phyloP scores from a whole-genome alignment of 1,139 yeast genomes.

The Saccharomyces pastorianus region DNA sequence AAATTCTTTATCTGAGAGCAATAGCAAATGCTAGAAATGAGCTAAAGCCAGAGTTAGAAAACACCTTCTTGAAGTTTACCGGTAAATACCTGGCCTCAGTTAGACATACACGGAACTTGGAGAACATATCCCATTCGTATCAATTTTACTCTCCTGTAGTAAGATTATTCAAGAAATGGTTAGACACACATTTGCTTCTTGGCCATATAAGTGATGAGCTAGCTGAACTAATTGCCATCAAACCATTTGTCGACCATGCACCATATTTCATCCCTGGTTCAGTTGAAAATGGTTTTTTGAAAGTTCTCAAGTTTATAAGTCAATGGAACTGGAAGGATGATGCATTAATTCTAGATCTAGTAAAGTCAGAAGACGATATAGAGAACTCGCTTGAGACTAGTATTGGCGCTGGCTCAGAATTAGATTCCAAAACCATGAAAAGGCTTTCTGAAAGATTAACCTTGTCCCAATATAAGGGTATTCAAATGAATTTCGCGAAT shows the following conservation, averaged over 20 bases:
- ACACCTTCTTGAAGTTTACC: conserved; percentile 57
- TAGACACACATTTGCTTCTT: conserved; percentile 61
- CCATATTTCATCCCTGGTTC: conserved; percentile 77
- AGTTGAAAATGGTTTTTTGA: conserved; percentile 70
- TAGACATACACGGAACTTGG: conserved; percentile 73
- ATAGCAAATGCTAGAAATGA: conserved; percentile 52
- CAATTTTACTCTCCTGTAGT: conserved; percentile 74
- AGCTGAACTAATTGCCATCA: conserved; percentile 71
- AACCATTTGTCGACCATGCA: conserved; percentile 79
- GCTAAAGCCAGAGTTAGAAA: conserved; percentile 52
- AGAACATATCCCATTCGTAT: conserved; percentile 62
- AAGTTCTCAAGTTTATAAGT: conserved; percentile 62
- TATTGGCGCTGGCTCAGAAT: conserved; percentile 28
- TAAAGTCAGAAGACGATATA: conserved; percentile 38
- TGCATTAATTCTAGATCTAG: conserved; percentile 69
- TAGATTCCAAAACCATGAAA: conserved; percentile 26
- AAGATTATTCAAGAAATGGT: conserved; percentile 80
- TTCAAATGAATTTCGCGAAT: conserved; percentile 55
- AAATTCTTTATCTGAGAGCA: conserved; percentile 60
- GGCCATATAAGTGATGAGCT: conserved; percentile 69
- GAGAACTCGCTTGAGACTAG: conserved; percentile 31
- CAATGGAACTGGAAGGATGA: conserved; percentile 94
- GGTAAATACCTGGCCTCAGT: conserved; percentile 60
- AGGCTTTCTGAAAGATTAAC: conserved; percentile 56
- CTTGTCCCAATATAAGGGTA: conserved; percentile 51